phyloP scores from a whole-genome alignment of 768 basidiomycete species.

The Russula dissimulans region DNA sequence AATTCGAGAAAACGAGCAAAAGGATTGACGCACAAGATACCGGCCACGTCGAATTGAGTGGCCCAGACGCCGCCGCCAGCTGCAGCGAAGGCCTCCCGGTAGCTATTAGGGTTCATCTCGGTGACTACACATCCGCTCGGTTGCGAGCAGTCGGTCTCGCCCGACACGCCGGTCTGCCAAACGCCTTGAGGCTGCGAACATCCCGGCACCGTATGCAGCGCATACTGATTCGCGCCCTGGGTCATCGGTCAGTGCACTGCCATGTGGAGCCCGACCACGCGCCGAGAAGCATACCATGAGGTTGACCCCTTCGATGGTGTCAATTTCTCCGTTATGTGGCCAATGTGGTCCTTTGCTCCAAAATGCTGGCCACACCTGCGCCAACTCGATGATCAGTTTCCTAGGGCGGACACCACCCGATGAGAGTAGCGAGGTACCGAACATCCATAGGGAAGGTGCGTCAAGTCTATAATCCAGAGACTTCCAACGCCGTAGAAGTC shows the following conservation, averaged over 20 bases:
- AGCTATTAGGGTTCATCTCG: constrained; percentile 32
- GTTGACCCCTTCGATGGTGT: constrained; percentile 47
- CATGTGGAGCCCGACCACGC: not conserved
- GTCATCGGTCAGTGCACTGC: not conserved
- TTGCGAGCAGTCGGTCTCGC: constrained; percentile 26
- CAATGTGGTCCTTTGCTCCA: constrained; percentile 31
- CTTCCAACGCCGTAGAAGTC: constrained; percentile 37
- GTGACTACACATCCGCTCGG: constrained; percentile 31
- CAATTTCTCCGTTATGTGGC: constrained; percentile 36
- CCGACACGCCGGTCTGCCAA: constrained; percentile 28
- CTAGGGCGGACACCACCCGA: not conserved
- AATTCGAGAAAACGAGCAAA: not conserved
- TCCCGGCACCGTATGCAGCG: constrained; percentile 41
- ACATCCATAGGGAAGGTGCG: constrained; percentile 50
- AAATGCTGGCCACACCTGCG: constrained; percentile 34
- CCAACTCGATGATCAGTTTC: constrained; percentile 9
- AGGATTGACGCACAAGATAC: constrained; percentile 33
- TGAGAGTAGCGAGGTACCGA: constrained; percentile 28
- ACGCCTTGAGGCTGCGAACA: constrained; percentile 28
- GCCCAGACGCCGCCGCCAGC: constrained; percentile 62
- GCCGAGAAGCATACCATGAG: constrained; percentile 20
- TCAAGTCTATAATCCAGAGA: constrained; percentile 38
- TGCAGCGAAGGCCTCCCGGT: constrained; percentile 33
- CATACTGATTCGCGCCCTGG: constrained; percentile 39
- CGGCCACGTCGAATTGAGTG: constrained; percentile 54